Conservation (phyloP, 768 basidiomycete genomes). For the Boletus speciosus region DNA sequence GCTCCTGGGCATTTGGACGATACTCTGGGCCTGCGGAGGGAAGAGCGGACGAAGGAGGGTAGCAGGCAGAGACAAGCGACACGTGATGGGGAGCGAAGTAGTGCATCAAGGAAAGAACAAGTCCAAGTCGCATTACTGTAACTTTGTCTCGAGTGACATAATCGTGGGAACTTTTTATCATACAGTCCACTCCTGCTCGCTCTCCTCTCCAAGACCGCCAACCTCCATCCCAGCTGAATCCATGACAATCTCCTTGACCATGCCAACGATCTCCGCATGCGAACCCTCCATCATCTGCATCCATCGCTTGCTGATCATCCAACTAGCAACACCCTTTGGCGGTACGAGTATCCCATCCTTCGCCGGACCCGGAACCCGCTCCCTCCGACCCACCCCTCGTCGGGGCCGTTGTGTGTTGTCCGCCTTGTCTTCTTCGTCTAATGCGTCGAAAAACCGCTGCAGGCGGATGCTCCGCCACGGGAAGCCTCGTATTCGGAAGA, state of each 20-base stretch:
- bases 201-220: conserved; percentile 53
- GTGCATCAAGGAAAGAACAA: conserved; percentile 45
- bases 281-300: conserved; percentile 37
- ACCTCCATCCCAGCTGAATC: conserved; percentile 49
- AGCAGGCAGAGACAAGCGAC: conserved; percentile 79
- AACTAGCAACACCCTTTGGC: conserved; percentile 58
- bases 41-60: conserved; percentile 74
- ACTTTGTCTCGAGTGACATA: too few relatives aligned
- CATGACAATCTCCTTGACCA: conserved; percentile 42
- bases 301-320: conserved; percentile 80
- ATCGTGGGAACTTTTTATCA: neutral
- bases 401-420: conserved; percentile 49
- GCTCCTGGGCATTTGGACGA: conserved; percentile 78
- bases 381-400: conserved; percentile 54
- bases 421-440: conserved; percentile 55
- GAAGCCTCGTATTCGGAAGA: conserved; percentile 55
- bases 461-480: conserved; percentile 69
- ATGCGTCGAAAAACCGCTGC: conserved; percentile 52
- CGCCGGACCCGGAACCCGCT: conserved; percentile 48
- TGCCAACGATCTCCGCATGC: conserved; percentile 46
- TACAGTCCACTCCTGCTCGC: conserved; percentile 27
- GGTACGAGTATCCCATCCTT: conserved; percentile 61
- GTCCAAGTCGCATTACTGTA: too few relatives aligned
- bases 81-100: conserved; percentile 82
- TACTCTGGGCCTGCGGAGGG: conserved; percentile 73